Evolutionary conservation across 2,329 filamentous ascomycete species (phyloP).

Genomic region (Venturia aucupariae): DNA sequence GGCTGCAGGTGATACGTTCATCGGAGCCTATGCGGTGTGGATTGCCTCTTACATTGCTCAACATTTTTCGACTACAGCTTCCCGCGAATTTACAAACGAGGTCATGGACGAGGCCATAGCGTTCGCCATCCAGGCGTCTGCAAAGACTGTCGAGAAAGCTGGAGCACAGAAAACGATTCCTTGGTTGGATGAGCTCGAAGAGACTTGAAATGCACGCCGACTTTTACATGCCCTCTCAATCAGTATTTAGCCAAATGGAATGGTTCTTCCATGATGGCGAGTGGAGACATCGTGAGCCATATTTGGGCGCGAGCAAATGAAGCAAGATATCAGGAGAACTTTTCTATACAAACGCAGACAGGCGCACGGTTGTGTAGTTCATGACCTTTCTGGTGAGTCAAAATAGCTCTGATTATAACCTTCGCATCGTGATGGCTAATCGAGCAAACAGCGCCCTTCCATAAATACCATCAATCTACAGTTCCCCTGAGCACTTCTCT

Average conservation of each 20-base stretch:
- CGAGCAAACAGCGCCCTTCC: neutral
- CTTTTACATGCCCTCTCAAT: neutral
- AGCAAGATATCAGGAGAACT: neutral
- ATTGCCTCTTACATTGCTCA: constrained; percentile 53
- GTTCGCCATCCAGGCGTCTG: constrained; percentile 54
- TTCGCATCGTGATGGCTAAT: neutral
- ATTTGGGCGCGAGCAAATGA: neutral
- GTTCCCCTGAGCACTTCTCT: neutral
- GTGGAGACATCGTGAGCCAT: neutral
- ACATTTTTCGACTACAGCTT: constrained; percentile 25
- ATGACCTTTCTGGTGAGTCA: constrained; percentile 3
- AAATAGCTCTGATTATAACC: neutral
- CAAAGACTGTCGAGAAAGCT: constrained; percentile 54
- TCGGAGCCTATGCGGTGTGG: constrained; percentile 61
- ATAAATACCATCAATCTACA: neutral
- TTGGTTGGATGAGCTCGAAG: constrained; percentile 44
- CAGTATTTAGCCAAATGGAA: neutral
- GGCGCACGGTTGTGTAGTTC: neutral
- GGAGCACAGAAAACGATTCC: constrained; percentile 61
- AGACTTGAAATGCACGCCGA: neutral
- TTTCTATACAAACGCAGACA: neutral
- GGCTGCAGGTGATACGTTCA: constrained; percentile 89
- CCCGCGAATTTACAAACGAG: neutral
- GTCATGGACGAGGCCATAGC: constrained; percentile 48
- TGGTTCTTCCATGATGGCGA: neutral